Evolutionary conservation across 148 eudicot species (phyloP).

Genomic region (Vaccinium vitisidaea): DNA sequence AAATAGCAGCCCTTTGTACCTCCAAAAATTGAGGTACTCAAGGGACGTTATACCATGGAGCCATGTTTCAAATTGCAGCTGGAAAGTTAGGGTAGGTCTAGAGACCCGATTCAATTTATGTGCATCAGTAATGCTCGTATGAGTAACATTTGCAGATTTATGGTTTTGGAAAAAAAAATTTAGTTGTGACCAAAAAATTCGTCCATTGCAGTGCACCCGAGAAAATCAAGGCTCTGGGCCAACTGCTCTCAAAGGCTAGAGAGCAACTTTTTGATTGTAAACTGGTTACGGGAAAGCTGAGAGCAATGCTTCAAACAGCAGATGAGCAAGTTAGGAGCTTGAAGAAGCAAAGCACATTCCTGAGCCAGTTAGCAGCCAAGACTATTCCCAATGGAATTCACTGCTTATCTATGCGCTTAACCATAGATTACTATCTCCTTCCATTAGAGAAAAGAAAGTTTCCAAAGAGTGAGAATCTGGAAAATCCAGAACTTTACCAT

Average conservation of each 20-base stretch:
- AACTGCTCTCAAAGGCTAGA: slow-evolving; percentile 67
- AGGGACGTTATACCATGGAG: neutral
- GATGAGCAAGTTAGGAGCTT: slow-evolving; percentile 82
- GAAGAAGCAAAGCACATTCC: slow-evolving; percentile 83
- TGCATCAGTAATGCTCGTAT: neutral
- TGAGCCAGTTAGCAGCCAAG: slow-evolving; percentile 86
- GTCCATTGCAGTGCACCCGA: slow-evolving; percentile 57
- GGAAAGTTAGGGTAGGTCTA: neutral
- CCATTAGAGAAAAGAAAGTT: slow-evolving; percentile 61
- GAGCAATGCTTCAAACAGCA: slow-evolving; percentile 90
- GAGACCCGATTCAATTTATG: neutral
- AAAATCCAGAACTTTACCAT: slow-evolving; percentile 65
- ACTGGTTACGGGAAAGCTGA: slow-evolving; percentile 67
- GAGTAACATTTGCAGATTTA: neutral
- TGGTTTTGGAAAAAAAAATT: neutral
- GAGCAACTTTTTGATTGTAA: slow-evolving; percentile 73
- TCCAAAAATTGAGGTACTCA: neutral
- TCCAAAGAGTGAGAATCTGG: slow-evolving; percentile 69
- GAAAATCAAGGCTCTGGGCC: slow-evolving; percentile 75
- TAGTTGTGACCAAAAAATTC: neutral
- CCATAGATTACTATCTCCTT: slow-evolving; percentile 74
- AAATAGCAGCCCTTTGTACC: neutral
- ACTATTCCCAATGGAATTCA: slow-evolving; percentile 82
- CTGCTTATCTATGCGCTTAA: slow-evolving; percentile 81
- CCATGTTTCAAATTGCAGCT: neutral